These are phyloP conservation scores for Trichoderma aggressivum DNA, from an alignment of 2,329 filamentous ascomycete species.

Conservation along the genomic window DNA sequence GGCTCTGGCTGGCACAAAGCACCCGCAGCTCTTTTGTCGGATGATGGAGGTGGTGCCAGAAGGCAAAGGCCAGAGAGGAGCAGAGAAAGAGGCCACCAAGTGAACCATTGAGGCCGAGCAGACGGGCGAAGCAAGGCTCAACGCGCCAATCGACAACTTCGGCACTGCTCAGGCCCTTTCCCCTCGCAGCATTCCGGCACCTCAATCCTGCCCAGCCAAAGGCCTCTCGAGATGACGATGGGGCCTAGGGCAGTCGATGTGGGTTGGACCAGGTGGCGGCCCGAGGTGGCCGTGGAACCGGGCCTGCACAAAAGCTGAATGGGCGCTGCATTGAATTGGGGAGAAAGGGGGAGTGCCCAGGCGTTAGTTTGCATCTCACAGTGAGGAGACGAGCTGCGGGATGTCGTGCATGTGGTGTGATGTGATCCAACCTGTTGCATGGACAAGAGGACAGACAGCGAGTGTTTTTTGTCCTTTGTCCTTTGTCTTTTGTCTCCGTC, in stretches of 20 bases:
- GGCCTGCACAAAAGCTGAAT: conserved; percentile 9
- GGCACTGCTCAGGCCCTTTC: background rate
- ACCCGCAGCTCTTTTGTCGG: conserved; percentile 1
- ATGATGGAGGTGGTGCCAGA: conserved; percentile 13
- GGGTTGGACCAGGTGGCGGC: conserved; percentile 16
- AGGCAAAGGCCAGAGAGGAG: background rate
- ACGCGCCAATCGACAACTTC: background rate
- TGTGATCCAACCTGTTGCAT: background rate
- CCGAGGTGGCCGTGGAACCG: conserved; percentile 17
- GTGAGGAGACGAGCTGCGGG: conserved; percentile 8
- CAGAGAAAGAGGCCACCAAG: background rate
- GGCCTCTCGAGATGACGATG: conserved; percentile 7
- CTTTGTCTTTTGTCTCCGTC: background rate
- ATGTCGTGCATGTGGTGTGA: conserved; percentile 18
- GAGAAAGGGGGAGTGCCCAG: background rate
- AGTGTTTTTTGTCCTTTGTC: background rate
- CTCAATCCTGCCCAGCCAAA: background rate
- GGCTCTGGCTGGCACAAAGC: background rate
- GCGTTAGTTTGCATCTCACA: conserved; percentile 11
- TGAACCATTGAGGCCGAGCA: background rate
- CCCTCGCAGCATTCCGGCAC: background rate
- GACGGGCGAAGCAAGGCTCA: background rate
- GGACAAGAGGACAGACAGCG: background rate
- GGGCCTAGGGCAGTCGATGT: conserved; percentile 3
- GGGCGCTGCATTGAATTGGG: background rate